A percentile compares a stretch with the other conserved stretches of the same genome.
These are phyloP conservation scores for Rhodamnia rubescens DNA, from an alignment of 345 rosid genomes.

Conservation along the genomic window DNA sequence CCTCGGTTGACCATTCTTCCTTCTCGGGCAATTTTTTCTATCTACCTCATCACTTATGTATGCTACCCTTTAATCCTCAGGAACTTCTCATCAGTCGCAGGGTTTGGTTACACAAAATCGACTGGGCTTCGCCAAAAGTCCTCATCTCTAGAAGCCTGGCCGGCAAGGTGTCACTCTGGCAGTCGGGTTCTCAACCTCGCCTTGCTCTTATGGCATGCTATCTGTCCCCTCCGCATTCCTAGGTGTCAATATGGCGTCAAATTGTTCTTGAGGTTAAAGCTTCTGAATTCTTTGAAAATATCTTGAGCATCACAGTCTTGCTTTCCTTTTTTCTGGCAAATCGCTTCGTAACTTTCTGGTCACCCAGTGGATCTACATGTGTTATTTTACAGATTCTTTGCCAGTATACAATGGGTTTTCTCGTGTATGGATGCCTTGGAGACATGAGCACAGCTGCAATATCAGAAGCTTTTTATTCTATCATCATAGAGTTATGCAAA, in stretches of 20 bases:
- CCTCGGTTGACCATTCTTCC: background rate
- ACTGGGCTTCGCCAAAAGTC: background rate
- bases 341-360: fast-evolving
- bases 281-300: background rate
- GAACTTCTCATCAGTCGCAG: background rate
- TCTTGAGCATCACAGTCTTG: background rate
- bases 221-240: background rate
- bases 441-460: background rate
- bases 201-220: background rate
- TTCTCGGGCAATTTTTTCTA: background rate
- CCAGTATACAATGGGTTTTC: background rate
- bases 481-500: background rate
- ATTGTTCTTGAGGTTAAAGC: background rate
- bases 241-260: background rate
- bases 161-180: background rate
- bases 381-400: background rate
- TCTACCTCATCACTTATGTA: background rate
- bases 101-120: background rate
- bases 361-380: background rate
- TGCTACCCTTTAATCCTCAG: background rate
- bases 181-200: background rate
- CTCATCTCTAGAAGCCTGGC: background rate
- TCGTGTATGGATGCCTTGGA: background rate
- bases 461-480: background rate
- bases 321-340: background rate